Evolutionary conservation across 208 protist species (phyloP).

Genomic region (Acanthamoeba lenticulata): DNA sequence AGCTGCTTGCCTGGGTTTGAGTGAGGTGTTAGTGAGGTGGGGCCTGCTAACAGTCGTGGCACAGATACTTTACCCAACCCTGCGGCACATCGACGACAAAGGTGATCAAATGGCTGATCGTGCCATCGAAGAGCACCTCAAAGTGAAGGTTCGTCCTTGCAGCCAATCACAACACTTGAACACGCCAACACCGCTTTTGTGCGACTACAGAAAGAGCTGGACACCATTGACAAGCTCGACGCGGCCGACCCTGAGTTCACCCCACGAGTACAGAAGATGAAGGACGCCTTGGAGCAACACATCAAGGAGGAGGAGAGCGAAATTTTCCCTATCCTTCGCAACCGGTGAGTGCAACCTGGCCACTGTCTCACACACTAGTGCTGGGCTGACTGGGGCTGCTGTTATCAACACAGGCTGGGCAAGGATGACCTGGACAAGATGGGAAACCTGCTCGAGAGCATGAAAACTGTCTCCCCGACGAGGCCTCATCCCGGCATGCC

Average conservation of each 20-base stretch:
- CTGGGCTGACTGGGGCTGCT: neutral
- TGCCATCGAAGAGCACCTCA: slow-evolving; percentile 17
- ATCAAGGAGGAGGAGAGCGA: slow-evolving; percentile 52
- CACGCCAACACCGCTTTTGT: neutral
- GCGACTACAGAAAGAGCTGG: neutral
- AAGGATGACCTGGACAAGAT: slow-evolving; percentile 49
- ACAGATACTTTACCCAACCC: slow-evolving; percentile 34
- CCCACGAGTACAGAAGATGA: neutral
- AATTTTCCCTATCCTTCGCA: neutral
- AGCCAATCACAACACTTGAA: neutral
- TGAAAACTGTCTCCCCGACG: slow-evolving; percentile 42
- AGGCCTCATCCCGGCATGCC: neutral
- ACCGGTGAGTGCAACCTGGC: neutral
- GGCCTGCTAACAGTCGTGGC: neutral
- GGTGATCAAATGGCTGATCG: neutral
- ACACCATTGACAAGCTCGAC: slow-evolving; percentile 39
- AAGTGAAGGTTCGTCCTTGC: neutral
- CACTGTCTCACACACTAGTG: no score
- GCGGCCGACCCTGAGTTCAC: neutral
- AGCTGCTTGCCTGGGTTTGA: neutral
- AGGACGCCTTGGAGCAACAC: neutral
- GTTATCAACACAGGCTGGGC: neutral
- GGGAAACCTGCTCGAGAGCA: slow-evolving; percentile 29
- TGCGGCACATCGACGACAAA: neutral
- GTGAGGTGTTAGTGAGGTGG: neutral